Conservation (phyloP, 2,329 filamentous ascomycete species). For the Ceratocystis diversiconidia region DNA sequence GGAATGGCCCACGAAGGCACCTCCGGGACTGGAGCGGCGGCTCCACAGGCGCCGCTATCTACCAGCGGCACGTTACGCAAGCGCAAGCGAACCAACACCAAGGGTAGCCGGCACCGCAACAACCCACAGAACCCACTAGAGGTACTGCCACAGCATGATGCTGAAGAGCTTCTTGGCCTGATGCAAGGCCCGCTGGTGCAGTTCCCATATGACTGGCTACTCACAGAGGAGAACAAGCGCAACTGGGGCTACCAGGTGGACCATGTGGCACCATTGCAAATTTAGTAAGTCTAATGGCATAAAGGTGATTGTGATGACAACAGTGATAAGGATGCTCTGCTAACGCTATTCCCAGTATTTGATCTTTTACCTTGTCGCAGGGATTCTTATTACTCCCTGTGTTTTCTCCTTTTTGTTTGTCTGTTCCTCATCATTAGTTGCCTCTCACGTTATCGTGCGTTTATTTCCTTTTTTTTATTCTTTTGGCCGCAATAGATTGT, state of each 20-base stretch:
- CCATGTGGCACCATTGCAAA: constrained; percentile 87
- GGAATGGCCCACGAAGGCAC: background rate
- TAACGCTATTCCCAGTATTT: constrained; percentile 6
- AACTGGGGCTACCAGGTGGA: constrained; percentile 98
- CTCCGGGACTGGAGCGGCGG: background rate
- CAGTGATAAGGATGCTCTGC: background rate
- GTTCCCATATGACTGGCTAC: constrained; percentile 93
- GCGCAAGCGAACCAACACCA: constrained; percentile 55
- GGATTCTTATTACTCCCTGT: background rate
- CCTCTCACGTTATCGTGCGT: background rate
- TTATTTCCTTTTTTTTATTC: background rate
- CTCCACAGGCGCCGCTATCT: constrained; percentile 6
- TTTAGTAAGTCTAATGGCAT: constrained; percentile 55
- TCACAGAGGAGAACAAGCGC: constrained; percentile 77
- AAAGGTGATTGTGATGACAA: background rate
- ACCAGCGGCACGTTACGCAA: constrained; percentile 39
- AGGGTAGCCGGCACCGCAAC: constrained; percentile 50
- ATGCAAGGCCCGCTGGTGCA: constrained; percentile 79
- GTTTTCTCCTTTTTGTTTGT: background rate
- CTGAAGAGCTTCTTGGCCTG: constrained; percentile 66
- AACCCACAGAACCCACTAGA: constrained; percentile 44
- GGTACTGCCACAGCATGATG: constrained; percentile 57
- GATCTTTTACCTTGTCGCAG: background rate
- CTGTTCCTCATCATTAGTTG: background rate
- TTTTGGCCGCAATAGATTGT: background rate